These are phyloP conservation scores for Canariomyces notabilis DNA, from an alignment of 2,329 filamentous ascomycete species.

Conservation along the genomic window DNA sequence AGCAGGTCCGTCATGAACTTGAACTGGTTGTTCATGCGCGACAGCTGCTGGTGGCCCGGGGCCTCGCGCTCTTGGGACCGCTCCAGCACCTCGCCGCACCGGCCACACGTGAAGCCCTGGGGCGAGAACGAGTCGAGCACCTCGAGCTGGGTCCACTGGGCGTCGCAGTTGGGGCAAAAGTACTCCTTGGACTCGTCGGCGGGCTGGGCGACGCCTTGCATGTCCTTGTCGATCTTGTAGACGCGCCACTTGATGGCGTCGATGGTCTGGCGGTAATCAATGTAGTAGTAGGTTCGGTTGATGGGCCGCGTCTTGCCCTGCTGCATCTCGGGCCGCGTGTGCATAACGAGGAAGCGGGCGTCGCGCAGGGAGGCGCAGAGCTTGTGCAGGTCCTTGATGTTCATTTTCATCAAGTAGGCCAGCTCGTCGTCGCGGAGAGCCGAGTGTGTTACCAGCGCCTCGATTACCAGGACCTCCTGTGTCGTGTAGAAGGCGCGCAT, in stretches of 20 bases:
- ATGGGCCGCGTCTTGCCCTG: slow-evolving; percentile 77
- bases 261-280: slow-evolving; percentile 89
- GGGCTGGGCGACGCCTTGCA: slow-evolving; percentile 77
- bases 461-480: slow-evolving; percentile 69
- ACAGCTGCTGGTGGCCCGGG: slow-evolving; percentile 67
- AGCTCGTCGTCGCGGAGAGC: slow-evolving; percentile 83
- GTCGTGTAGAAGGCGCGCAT: slow-evolving; percentile 72
- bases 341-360: slow-evolving; percentile 78
- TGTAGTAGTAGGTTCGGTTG: slow-evolving; percentile 92
- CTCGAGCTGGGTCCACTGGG: slow-evolving; percentile 86
- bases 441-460: slow-evolving; percentile 70
- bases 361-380: slow-evolving; percentile 80
- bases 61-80: slow-evolving; percentile 63
- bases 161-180: slow-evolving; percentile 72
- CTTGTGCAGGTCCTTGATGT: slow-evolving; percentile 87
- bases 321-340: slow-evolving; percentile 69
- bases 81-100: slow-evolving; percentile 62
- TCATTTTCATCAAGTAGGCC: slow-evolving; percentile 79
- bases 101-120: slow-evolving; percentile 75
- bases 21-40: slow-evolving; percentile 72
- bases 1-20: slow-evolving; percentile 72
- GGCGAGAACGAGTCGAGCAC: slow-evolving; percentile 71
- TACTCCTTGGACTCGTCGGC: slow-evolving; percentile 89
- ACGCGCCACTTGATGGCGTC: slow-evolving; percentile 95
- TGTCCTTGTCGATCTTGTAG: slow-evolving; percentile 79